phyloP scores from a whole-genome alignment of 768 basidiomycete genomes.

The Dentipellis sp. region DNA sequence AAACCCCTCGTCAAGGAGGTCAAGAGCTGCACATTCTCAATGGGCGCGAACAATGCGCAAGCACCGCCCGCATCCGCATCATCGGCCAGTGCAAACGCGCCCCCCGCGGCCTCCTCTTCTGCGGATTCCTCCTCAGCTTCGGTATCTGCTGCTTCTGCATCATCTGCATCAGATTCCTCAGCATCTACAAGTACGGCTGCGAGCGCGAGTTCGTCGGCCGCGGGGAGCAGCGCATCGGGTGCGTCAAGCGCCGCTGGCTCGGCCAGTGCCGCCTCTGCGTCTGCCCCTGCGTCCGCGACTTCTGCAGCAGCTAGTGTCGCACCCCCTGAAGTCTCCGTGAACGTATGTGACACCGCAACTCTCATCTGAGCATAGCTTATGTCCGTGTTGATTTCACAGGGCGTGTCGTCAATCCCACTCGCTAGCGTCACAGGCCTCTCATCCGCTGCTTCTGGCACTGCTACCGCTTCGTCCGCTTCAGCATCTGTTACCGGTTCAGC shows the following conservation, averaged over 20 bases:
- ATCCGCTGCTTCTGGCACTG: background rate
- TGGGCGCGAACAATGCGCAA: background rate
- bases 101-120: background rate
- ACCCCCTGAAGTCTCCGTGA: background rate
- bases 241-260: background rate
- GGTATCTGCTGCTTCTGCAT: no score
- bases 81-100: background rate
- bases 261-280: background rate
- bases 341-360: background rate
- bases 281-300: background rate
- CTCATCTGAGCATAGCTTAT: background rate
- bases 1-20: constrained; percentile 23
- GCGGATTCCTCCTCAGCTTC: no score
- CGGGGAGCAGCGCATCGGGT: background rate
- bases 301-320: background rate
- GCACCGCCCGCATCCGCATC: background rate
- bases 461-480: background rate
- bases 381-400: background rate
- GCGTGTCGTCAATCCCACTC: background rate
- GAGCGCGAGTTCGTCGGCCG: constrained; percentile 2
- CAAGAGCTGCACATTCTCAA: constrained; percentile 20
- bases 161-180: no score
- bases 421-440: background rate
- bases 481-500: background rate
- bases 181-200: background rate